These are phyloP conservation scores for Pseudocercospora cruenta DNA, from an alignment of 2,329 filamentous ascomycete species.

Conservation along the genomic window DNA sequence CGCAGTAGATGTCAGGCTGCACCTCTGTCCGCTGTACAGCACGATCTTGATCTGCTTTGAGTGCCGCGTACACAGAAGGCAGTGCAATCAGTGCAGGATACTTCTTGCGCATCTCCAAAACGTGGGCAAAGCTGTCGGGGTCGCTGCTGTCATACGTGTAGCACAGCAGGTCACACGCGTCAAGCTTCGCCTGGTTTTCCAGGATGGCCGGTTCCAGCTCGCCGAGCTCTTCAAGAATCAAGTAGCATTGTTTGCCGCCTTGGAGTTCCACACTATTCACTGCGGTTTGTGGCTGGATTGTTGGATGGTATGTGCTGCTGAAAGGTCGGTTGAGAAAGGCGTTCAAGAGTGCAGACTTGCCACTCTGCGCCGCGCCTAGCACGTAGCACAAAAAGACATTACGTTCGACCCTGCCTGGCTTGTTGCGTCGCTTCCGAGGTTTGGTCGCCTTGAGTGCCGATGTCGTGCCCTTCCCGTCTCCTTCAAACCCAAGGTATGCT, in stretches of 20 bases:
- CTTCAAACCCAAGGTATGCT: constrained; percentile 93
- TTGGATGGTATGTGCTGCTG: constrained; percentile 81
- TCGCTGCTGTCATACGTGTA: constrained; percentile 97
- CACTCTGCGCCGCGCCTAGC: constrained; percentile 79
- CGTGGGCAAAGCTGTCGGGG: constrained; percentile 91
- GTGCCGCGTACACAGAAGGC: constrained; percentile 85
- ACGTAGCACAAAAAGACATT: constrained; percentile 96
- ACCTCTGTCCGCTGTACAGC: constrained; percentile 91
- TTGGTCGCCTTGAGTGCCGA: constrained; percentile 93
- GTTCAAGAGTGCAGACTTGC: constrained; percentile 89
- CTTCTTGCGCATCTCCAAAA: constrained; percentile 76
- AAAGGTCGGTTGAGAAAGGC: constrained; percentile 90
- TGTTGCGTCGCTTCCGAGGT: constrained; percentile 79
- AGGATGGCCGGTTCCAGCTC: constrained; percentile 94
- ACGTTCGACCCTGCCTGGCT: constrained; percentile 83
- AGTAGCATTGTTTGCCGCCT: constrained; percentile 93
- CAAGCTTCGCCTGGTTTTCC: constrained; percentile 86
- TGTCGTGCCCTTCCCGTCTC: constrained; percentile 70
- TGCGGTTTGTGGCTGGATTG: constrained; percentile 89
- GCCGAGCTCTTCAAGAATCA: constrained; percentile 93
- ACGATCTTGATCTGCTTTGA: constrained; percentile 95
- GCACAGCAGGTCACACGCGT: constrained; percentile 90
- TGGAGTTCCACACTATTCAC: constrained; percentile 97
- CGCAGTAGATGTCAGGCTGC: constrained; percentile 91
- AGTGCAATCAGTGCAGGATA: constrained; percentile 86